Percentiles rank a stretch among this genome's conserved stretches.
Evolutionary conservation across 2,329 filamentous ascomycete species (phyloP).

Genomic region (Zarea fungicola): DNA sequence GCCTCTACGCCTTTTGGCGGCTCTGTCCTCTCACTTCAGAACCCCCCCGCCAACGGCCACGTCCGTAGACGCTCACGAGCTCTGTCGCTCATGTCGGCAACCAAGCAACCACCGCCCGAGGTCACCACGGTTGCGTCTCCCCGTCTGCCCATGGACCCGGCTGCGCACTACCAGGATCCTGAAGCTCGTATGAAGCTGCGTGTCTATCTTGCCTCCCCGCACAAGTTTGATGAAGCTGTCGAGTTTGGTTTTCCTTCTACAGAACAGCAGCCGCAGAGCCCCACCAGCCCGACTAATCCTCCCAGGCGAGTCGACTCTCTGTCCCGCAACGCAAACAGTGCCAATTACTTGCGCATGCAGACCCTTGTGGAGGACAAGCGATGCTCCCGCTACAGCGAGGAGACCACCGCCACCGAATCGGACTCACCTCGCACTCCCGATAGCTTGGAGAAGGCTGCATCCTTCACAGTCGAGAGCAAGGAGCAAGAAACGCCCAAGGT

Average conservation of each 20-base stretch:
- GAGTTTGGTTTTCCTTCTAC: conserved; percentile 84
- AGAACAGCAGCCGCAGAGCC: conserved; percentile 31
- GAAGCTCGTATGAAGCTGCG: conserved; percentile 82
- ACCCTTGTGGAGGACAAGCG: conserved; percentile 56
- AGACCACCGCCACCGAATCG: conserved; percentile 49
- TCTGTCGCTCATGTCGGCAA: conserved; percentile 49
- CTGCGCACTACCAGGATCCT: conserved; percentile 83
- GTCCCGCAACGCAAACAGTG: conserved; percentile 1
- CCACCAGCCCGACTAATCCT: conserved; percentile 10
- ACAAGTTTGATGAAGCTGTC: conserved; percentile 95
- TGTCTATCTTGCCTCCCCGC: conserved; percentile 79
- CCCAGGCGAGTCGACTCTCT: conserved; percentile 12
- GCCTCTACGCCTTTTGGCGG: conserved; percentile 20
- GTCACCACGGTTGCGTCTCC: conserved; percentile 23
- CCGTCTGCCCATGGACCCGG: conserved; percentile 52
- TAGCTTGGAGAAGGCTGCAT: conserved; percentile 35
- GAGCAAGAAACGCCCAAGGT: conserved; percentile 23
- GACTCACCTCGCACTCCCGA: conserved; percentile 56
- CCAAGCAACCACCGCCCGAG: conserved; percentile 28
- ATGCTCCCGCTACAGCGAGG: conserved; percentile 51
- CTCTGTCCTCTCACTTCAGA: conserved; percentile 20
- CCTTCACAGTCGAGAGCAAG: conserved; percentile 23
- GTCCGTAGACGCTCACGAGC: conserved; percentile 48
- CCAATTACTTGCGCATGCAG: conserved; percentile 28
- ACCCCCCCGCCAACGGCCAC: conserved; percentile 28